Base-by-base conservation (phyloP, 2,329 filamentous ascomycete genomes). In the Fonsecaea pugnacius region DNA sequence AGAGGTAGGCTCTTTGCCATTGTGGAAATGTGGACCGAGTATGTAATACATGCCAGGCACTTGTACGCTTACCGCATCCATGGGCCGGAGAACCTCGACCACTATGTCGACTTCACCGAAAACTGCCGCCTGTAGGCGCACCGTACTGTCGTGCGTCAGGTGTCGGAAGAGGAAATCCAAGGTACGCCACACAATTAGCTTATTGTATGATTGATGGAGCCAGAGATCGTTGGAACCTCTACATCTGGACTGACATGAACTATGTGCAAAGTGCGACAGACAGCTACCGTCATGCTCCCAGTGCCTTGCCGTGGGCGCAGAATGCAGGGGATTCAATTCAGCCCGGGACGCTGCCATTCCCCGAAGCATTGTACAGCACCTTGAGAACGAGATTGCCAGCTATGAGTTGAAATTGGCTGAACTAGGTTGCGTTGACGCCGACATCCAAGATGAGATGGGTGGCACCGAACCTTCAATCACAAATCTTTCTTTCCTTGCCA, bases 151-250 rank as follows among this genome's bases (percentile, higher is more conserved):
- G 30, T 59, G 57, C 18, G 40, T 52, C 40, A 59, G 57, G 46
- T 59, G 57, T 40, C 40, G 57, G 40, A 59, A 59, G 57, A 36
- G 57, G 46, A 59, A 59, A 52, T 51, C 46, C 57, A 59, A 59
- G 57, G 57, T 59, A 59, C 16, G 16, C 14, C 30, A 52, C 38
- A 30, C 46, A 30, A 32, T 10, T 38, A 52, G 46, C 51, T 53
- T 53, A 30, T 53, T 53, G 33, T 16, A 14, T 52, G 57, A 24
- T 52, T 32, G 57, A 52, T 30, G 57, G 33, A 51, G 18, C 46
- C 18, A 36, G 46, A 30, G 46, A 27, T 18, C n/a, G 5, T 38
- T 27, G 38, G 30, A 16, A 27, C 3, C 5, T 30, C 38, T 36
- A 9, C 27, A 35, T 40, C 30, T 12, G 5, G 18, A 36, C 57